These are phyloP conservation scores for Halocafeteria seosinensis DNA, from an alignment of 108 stramenopile species.

Conservation along the genomic window DNA sequence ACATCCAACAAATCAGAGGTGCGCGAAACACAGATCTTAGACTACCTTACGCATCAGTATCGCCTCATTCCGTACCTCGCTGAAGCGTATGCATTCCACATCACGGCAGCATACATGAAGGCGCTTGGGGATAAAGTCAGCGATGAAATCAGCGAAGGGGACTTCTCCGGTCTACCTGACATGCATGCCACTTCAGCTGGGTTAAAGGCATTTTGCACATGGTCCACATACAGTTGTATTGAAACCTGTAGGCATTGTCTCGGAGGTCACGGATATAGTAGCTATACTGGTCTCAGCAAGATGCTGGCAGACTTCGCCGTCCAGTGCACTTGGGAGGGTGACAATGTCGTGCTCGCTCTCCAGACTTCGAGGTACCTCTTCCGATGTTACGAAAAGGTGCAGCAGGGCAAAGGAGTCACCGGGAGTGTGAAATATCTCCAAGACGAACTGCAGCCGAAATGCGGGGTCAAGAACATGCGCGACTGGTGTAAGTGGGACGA, in stretches of 20 bases:
- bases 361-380: constrained; percentile 7
- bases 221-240: constrained; percentile 8
- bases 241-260: constrained; percentile 29
- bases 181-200: constrained; percentile 23
- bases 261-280: constrained; percentile 28
- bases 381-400: neutral
- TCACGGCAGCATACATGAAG: constrained; percentile 10
- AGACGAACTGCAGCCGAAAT: neutral
- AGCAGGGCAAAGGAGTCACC: neutral
- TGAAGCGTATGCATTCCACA: constrained; percentile 20
- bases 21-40: constrained; percentile 17
- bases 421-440: neutral
- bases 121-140: neutral
- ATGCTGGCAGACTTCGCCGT: constrained; percentile 7
- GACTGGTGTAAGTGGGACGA: neutral
- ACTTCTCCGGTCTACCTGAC: neutral
- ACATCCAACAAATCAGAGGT: neutral
- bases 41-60: constrained; percentile 28
- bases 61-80: constrained; percentile 25
- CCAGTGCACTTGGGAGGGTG: constrained; percentile 9
- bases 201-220: constrained; percentile 27
- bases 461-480: too few relatives aligned
- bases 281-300: neutral
- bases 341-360: constrained; percentile 5
- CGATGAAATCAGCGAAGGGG: neutral